Base-by-base conservation (phyloP, 2,329 filamentous ascomycete species). In the Pseudogymnoascus pannorum region DNA sequence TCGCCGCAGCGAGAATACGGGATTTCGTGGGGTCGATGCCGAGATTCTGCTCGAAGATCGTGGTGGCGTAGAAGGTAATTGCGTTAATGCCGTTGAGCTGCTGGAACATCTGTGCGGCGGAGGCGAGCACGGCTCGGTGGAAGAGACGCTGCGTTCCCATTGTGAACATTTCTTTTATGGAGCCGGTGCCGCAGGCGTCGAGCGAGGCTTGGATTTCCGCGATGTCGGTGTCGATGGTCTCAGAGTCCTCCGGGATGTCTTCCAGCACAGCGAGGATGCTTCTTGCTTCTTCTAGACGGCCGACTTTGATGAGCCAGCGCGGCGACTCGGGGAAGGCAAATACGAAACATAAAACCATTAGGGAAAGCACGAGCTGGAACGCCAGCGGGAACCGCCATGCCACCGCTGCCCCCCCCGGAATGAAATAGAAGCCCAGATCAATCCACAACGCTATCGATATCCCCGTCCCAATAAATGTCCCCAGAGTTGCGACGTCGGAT, bases 101-200 rank as follows among this genome's bases (percentile, higher is more conserved):
- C 65, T 83, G 79, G 71, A 80, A 76, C 58, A 80, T 74, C 65
- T 81, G 78, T 3, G 74, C 73, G 1, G 74, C 75, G 0, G 74
- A 74, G 7, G 77, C 78, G 1, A 82, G 73, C 62, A 79, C 64
- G 72, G 80, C 77, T 4, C 79, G 74, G 14, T 78, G 75, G 69
- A 79, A 77, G 62, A 80, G 76, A 64, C 80, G 78, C 2, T 75
- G 77, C 66, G 78, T 77, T 57, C 78, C 77, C 29, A 75, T 75
- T 4, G 75, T 77, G 62, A 81, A 75, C 3, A 80, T 71, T 4
- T 75, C 74, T 29, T 71, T 72, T 67, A 75, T 61, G 36, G 40
- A 29, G 3, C 57, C 61, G 12, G 59, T 74, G 69, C 91, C 87
- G 24, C 84, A 75, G 16, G 87, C 85, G 1, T 85, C 81, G 67